Evolutionary conservation across 2,329 filamentous ascomycete genomes (phyloP).

Genomic region (Fusarium nisikadoi): DNA sequence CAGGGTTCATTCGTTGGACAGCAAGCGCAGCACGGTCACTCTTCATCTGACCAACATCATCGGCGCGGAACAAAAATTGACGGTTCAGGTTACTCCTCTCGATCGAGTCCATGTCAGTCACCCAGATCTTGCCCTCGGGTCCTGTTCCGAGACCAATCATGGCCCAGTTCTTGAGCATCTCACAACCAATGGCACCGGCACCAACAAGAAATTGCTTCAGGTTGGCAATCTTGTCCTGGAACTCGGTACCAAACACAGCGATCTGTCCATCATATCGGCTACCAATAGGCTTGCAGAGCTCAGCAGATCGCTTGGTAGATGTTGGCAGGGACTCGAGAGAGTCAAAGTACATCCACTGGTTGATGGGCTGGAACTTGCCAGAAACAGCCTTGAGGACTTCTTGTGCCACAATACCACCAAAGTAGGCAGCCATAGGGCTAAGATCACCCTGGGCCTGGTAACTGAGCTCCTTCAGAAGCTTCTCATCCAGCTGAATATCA

Average conservation of each 20-base stretch:
- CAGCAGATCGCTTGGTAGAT: conserved; percentile 79
- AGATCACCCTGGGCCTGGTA: conserved; percentile 94
- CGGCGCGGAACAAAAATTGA: conserved; percentile 93
- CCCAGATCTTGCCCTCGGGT: conserved; percentile 85
- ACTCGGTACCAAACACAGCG: conserved; percentile 92
- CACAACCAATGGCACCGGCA: conserved; percentile 95
- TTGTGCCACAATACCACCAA: conserved; percentile 92
- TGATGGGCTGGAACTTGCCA: conserved; percentile 95
- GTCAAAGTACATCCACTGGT: conserved; percentile 97
- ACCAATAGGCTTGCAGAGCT: conserved; percentile 85
- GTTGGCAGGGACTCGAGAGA: conserved; percentile 94
- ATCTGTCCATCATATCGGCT: conserved; percentile 97
- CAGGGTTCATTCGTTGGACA: conserved; percentile 96
- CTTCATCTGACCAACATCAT: conserved; percentile 96
- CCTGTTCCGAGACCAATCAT: conserved; percentile 96
- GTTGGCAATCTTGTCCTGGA: conserved; percentile 92
- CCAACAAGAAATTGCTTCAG: conserved; percentile 94
- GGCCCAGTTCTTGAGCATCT: conserved; percentile 99
- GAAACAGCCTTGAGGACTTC: conserved; percentile 97
- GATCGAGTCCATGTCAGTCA: conserved; percentile 98
- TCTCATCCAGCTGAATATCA: conserved; percentile 83
- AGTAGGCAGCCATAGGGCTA: conserved; percentile 92
- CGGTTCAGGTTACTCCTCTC: conserved; percentile 99
- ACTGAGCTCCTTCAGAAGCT: conserved; percentile 90
- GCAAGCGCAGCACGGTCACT: conserved; percentile 91